These are phyloP conservation scores for Penicillium sp. DNA, from an alignment of 2,329 filamentous ascomycete species.

Conservation along the genomic window DNA sequence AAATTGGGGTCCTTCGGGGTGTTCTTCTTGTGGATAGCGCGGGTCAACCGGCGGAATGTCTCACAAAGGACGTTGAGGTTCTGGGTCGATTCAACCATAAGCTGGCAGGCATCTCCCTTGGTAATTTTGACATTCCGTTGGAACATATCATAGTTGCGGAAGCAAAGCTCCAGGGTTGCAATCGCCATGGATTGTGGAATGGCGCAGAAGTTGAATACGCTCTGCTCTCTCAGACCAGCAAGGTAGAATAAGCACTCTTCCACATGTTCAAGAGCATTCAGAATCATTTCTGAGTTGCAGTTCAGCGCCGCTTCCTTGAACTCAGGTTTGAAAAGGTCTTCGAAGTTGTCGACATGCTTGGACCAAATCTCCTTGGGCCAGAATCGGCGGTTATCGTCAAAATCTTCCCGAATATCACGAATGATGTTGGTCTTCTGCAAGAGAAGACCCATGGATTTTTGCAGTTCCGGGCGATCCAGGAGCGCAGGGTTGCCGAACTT, in stretches of 20 bases:
- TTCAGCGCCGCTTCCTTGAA: constrained; percentile 71
- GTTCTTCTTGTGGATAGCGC: constrained; percentile 87
- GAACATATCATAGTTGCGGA: constrained; percentile 84
- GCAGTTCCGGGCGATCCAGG: constrained; percentile 69
- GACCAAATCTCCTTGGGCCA: constrained; percentile 97
- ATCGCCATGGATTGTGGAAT: constrained; percentile 98
- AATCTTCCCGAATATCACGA: constrained; percentile 87
- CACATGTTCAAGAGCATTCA: constrained; percentile 77
- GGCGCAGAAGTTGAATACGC: constrained; percentile 97
- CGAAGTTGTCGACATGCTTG: constrained; percentile 84
- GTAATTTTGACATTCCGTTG: constrained; percentile 90
- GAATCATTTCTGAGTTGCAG: constrained; percentile 88
- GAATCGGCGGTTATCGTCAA: constrained; percentile 79
- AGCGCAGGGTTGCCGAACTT: constrained; percentile 81
- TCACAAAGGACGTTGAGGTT: constrained; percentile 77
- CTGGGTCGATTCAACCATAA: constrained; percentile 91
- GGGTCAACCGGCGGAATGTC: constrained; percentile 70
- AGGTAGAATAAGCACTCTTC: constrained; percentile 98
- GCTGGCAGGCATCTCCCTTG: constrained; percentile 82
- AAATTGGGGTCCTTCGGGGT: constrained; percentile 89
- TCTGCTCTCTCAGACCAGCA: constrained; percentile 88
- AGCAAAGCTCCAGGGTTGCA: constrained; percentile 83
- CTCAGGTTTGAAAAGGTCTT: constrained; percentile 80
- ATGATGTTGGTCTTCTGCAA: constrained; percentile 99
- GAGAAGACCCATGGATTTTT: constrained; percentile 95